These are phyloP conservation scores for Moesziomyces aphidis DNA, from an alignment of 1,284 basidiomycete species.

Conservation along the genomic window DNA sequence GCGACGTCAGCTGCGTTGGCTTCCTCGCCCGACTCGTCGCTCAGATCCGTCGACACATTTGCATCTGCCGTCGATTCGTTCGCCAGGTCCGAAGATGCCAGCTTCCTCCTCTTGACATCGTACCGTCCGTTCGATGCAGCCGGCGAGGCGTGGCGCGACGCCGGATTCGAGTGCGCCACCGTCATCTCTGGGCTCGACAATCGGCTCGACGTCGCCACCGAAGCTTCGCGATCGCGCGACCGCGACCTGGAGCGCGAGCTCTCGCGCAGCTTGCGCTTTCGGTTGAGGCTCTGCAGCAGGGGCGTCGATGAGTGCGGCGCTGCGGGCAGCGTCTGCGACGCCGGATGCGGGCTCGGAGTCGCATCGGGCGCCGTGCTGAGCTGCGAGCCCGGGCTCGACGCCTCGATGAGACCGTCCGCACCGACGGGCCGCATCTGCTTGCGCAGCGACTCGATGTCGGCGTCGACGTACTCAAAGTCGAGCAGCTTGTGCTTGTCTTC, in stretches of 20 bases:
- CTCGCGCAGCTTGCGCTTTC: conserved; percentile 46
- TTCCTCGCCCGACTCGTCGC: conserved; percentile 36
- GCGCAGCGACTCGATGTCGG: conserved; percentile 77
- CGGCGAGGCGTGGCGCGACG: conserved; percentile 37
- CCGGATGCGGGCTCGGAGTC: conserved; percentile 42
- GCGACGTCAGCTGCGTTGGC: conserved; percentile 3
- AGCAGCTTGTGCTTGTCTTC: conserved; percentile 81
- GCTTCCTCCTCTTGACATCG: conserved; percentile 31
- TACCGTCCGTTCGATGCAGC: conserved; percentile 17
- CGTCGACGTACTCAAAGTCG: conserved; percentile 80
- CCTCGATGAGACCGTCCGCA: conserved; percentile 42
- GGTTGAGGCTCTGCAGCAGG: conserved; percentile 37
- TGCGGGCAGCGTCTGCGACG: conserved; percentile 24
- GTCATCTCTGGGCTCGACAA: conserved; percentile 53
- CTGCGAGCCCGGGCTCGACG: conserved; percentile 40
- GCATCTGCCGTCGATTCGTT: conserved; percentile 21
- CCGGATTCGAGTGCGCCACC: conserved; percentile 32
- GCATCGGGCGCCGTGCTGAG: conserved; percentile 45
- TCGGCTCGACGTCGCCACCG: conserved; percentile 50
- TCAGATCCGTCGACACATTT: conserved; percentile 38
- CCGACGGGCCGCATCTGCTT: conserved; percentile 68
- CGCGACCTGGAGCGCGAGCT: conserved; percentile 33
- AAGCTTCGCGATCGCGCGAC: conserved; percentile 43
- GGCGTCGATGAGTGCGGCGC: conserved; percentile 39
- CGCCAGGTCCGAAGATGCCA: conserved; percentile 15